A percentile compares a stretch with the other conserved stretches of the same genome.
Evolutionary conservation across 2,329 filamentous ascomycete genomes (phyloP).

Genomic region (Aspergillus calidoustus): DNA sequence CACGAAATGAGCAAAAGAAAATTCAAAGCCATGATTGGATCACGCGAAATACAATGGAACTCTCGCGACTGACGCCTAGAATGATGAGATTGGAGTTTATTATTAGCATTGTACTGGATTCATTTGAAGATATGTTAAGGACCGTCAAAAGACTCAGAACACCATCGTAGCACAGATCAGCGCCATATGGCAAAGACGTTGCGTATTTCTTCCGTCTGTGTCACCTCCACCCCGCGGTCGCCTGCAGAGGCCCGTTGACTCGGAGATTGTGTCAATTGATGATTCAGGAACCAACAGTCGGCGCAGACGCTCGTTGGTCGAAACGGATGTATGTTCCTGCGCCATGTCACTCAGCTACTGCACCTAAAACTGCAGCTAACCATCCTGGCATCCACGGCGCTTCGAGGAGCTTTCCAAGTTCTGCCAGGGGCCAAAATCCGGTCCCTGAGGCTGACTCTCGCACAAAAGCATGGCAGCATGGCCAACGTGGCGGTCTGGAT

Average conservation of each 20-base stretch:
- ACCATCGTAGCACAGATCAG: neutral
- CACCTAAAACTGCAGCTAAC: neutral
- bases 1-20: neutral
- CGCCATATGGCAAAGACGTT: slow-evolving; percentile 10
- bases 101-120: slow-evolving; percentile 1
- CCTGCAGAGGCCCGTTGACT: neutral
- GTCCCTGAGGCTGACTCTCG: slow-evolving; percentile 9
- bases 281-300: neutral
- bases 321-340: neutral
- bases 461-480: slow-evolving; percentile 4
- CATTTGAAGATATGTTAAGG: neutral
- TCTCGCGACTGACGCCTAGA: neutral
- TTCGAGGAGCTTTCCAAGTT: neutral
- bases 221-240: neutral
- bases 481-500: slow-evolving; percentile 6
- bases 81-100: slow-evolving; percentile 1
- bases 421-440: neutral
- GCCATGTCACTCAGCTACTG: neutral
- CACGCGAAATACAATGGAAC: neutral
- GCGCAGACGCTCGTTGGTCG: slow-evolving; percentile 5
- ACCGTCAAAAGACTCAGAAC: too few relatives aligned
- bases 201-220: neutral
- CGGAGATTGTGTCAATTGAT: neutral
- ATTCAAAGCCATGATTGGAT: neutral
- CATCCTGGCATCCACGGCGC: neutral